These are phyloP conservation scores for Talaromyces proteolyticus DNA, from an alignment of 495 filamentous ascomycete genomes.

Conservation along the genomic window DNA sequence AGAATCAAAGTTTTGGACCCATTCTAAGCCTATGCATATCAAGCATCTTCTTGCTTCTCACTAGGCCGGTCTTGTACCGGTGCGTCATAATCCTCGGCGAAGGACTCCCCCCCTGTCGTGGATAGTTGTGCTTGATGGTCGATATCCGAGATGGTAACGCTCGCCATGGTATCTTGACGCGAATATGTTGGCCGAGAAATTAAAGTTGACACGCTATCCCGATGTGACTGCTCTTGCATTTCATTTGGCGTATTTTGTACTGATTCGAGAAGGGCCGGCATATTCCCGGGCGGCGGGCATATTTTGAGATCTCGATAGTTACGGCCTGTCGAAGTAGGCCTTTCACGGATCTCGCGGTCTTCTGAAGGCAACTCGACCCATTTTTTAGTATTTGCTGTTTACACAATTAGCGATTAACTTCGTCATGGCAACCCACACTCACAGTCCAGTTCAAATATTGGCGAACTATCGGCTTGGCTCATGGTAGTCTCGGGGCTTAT, in stretches of 20 bases:
- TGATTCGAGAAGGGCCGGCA: neutral
- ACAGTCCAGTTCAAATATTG: slow-evolving; percentile 4
- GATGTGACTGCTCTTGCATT: neutral
- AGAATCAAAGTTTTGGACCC: too few species aligned
- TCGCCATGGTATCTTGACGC: neutral
- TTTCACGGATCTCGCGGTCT: neutral
- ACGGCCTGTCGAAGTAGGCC: neutral
- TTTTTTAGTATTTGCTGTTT: neutral
- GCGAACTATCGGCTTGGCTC: neutral
- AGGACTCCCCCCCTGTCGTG: too few species aligned
- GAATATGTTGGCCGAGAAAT: neutral
- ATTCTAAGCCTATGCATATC: too few species aligned
- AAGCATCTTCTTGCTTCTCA: too few species aligned
- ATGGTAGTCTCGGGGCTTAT: neutral
- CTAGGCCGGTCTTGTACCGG: too few species aligned
- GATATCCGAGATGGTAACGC: neutral
- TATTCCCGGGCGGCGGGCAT: neutral
- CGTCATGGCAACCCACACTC: neutral
- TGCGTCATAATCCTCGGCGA: too few species aligned
- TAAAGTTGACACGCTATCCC: neutral
- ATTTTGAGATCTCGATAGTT: neutral
- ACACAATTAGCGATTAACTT: neutral
- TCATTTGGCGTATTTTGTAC: slow-evolving; percentile 3
- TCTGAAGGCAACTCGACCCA: slow-evolving; percentile 1
- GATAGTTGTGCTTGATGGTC: neutral